These are phyloP conservation scores for Curvularia hawaiiensis DNA, from an alignment of 2,329 filamentous ascomycete genomes.

Conservation along the genomic window DNA sequence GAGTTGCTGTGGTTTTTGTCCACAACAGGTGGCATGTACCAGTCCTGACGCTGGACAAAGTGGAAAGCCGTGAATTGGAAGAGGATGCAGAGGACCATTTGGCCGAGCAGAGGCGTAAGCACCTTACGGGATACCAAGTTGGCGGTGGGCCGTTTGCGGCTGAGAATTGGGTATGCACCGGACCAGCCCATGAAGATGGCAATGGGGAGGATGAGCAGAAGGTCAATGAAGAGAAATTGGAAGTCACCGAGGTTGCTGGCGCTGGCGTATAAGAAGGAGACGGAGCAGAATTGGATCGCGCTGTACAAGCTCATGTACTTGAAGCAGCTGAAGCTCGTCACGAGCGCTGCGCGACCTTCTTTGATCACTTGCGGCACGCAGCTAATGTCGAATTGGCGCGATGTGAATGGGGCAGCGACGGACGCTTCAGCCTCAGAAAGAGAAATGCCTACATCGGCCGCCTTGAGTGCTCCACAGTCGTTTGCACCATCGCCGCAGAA, in stretches of 20 bases:
- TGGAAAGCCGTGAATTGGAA: slow-evolving; percentile 77
- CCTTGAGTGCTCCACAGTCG: slow-evolving; percentile 95
- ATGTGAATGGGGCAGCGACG: slow-evolving; percentile 97
- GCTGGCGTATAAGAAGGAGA: slow-evolving; percentile 93
- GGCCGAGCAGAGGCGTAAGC: slow-evolving; percentile 83
- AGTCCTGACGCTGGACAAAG: slow-evolving; percentile 76
- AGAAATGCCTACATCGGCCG: slow-evolving; percentile 95
- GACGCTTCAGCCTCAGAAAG: slow-evolving; percentile 97
- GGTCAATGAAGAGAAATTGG: slow-evolving; percentile 96
- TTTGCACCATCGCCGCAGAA: slow-evolving; percentile 99
- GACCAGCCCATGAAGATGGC: slow-evolving; percentile 99
- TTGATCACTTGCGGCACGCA: slow-evolving; percentile 93
- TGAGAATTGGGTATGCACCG: slow-evolving; percentile 77
- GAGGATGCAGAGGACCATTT: slow-evolving; percentile 80
- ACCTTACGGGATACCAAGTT: slow-evolving; percentile 93
- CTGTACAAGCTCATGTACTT: slow-evolving; percentile 99
- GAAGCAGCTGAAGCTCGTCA: slow-evolving; percentile 99
- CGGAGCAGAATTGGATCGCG: slow-evolving; percentile 97
- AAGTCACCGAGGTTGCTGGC: slow-evolving; percentile 97
- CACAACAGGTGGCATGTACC: slow-evolving; percentile 81
- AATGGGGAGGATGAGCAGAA: slow-evolving; percentile 90
- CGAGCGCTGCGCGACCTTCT: slow-evolving; percentile 89
- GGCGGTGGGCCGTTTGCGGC: slow-evolving; percentile 85
- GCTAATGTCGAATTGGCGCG: slow-evolving; percentile 91
- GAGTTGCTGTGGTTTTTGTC: slow-evolving; percentile 82